Percentiles rank a stretch among this genome's conserved stretches.
phyloP scores from a whole-genome alignment of 73 alveolate genomes.

The Durusdinium trenchii region DNA sequence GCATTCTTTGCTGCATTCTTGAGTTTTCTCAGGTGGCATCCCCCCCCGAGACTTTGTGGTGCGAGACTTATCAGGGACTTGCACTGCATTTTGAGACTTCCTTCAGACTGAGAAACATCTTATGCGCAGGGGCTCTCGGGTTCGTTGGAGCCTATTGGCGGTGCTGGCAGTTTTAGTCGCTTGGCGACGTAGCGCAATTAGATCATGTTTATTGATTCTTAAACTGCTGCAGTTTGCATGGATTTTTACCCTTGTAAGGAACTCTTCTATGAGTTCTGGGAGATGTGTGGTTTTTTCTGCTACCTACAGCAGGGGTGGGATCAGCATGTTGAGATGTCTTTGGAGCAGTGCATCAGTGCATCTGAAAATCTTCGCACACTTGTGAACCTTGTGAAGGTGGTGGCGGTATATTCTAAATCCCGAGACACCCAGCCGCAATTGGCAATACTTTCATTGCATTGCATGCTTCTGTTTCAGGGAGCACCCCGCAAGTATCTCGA shows the following conservation, averaged over 20 bases:
- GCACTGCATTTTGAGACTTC: background rate
- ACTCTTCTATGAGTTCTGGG: conserved; percentile 87
- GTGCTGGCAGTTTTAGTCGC: conserved; percentile 61
- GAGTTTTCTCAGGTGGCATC: conserved; percentile 10
- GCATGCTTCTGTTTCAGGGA: too few species aligned
- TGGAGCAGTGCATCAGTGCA: too few species aligned
- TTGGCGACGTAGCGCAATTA: background rate
- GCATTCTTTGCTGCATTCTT: background rate
- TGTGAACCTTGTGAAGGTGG: too few species aligned
- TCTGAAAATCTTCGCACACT: too few species aligned
- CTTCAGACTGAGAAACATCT: background rate
- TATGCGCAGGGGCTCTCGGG: conserved; percentile 43
- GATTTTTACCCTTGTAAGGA: background rate
- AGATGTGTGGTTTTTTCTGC: conserved; percentile 80
- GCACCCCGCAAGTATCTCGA: too few species aligned
- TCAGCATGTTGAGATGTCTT: background rate
- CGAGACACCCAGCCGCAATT: too few species aligned
- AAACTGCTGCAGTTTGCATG: background rate
- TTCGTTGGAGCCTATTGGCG: conserved; percentile 87
- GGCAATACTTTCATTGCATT: too few species aligned
- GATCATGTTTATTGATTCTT: background rate
- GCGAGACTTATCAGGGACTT: background rate
- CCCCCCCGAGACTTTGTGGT: conserved; percentile 74
- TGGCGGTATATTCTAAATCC: too few species aligned
- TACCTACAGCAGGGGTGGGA: conserved; percentile 85